phyloP scores from a whole-genome alignment of 176 grass and related monocot species.

The Dendrocalamus sinicus region DNA sequence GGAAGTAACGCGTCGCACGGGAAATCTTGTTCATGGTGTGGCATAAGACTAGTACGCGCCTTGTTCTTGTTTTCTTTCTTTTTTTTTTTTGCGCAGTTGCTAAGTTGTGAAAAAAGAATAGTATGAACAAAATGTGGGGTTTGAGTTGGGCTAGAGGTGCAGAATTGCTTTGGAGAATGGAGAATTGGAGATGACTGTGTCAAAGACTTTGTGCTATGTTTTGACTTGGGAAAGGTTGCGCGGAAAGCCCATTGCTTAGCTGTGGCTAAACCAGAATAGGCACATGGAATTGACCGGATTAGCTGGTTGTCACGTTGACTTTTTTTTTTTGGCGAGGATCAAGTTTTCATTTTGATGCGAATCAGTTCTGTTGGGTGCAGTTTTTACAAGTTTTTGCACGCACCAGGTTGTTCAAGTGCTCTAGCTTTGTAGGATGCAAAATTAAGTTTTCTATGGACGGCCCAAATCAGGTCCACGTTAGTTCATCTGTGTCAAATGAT shows the following conservation, averaged over 20 bases:
- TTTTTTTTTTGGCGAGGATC: not conserved
- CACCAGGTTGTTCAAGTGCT: not conserved
- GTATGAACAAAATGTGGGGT: too few species aligned
- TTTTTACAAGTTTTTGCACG: not conserved
- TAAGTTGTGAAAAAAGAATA: too few species aligned
- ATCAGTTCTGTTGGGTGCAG: not conserved
- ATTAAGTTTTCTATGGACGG: not conserved
- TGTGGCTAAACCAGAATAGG: constrained; percentile 39
- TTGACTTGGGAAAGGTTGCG: constrained; percentile 33
- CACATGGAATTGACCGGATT: constrained; percentile 22
- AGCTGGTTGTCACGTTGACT: not conserved
- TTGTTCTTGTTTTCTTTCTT: not conserved
- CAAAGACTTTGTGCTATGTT: constrained; percentile 28
- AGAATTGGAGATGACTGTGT: not conserved
- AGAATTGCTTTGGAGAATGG: constrained; percentile 8
- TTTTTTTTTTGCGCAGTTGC: too few species aligned
- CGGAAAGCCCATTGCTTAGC: not conserved
- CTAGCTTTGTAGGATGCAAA: not conserved
- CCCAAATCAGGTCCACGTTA: constrained; percentile 4
- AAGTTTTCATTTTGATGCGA: not conserved
- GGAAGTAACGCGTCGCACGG: constrained; percentile 20
- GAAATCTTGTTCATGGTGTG: not conserved
- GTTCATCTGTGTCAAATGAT: not conserved
- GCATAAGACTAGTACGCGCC: not conserved
- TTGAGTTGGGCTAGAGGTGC: not conserved